Evolutionary conservation across 495 filamentous ascomycete genomes (phyloP), one percentile per base, ranked within the genome.

Genomic region (Aspergillus olivimuriae): DNA sequence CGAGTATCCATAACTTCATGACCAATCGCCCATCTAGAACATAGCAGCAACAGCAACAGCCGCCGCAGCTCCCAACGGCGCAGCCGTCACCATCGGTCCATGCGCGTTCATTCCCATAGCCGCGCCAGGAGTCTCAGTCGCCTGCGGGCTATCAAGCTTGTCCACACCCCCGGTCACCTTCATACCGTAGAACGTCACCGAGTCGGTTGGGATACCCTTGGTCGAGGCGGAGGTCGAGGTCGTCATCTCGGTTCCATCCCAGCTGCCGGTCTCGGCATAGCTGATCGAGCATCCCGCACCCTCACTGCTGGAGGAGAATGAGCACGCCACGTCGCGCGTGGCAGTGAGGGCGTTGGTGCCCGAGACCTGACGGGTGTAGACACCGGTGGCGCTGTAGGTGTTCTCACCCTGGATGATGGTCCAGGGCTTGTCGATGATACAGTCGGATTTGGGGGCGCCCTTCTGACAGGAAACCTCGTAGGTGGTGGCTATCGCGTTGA

Each of bases 401-500:
- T 31, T 12, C n/a, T 24, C 22, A 19, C 58, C 60, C 18, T 54
- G 50, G 24, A 63, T 45, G n/a, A 63, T 20, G 30, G 60, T 63
- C 14, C 36, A 43, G n/a, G 60, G 54, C 2, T 34, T 23, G 20
- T 47, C 14, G 22, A 58, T 34, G 3, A 43, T 19, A 35, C 60
- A 63, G 26, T 55, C 39, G 12, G 38, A 33, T 3, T 42, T 46
- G 26, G 48, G 43, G 4, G 60, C 60, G 24, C 18, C 48, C 19
- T 23, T 34, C 14, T 46, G 10, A 19, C 60, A 63, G 34, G n/a
- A 26, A 17, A 63, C 37, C n/a, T 55, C 32, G 47, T 59, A 63
- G 39, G 60, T 63, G 12, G 60, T 61, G 4, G 47, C 51, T 9
- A 26, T 20, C 9, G 48, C 45, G 39, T 60, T 53, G 46, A 59